Evolutionary conservation across 208 protist genomes (phyloP).

Genomic region (Trypanosoma avium): DNA sequence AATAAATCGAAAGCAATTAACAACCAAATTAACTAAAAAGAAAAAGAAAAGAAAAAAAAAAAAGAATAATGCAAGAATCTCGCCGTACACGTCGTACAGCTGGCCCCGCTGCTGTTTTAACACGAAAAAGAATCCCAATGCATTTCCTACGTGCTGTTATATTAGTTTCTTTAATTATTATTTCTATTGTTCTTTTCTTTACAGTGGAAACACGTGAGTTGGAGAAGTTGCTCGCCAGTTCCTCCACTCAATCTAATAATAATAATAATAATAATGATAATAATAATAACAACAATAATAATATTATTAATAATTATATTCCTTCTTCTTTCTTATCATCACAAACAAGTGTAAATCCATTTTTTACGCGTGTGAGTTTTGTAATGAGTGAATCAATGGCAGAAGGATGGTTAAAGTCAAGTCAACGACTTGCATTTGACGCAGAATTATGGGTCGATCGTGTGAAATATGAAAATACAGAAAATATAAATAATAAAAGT

Average conservation of each 20-base stretch:
- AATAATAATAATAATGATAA: no score
- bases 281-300: no score
- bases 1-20: not conserved
- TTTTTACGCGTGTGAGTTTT: slow-evolving; percentile 22
- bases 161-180: no score
- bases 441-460: slow-evolving; percentile 14
- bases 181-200: no score
- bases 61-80: not conserved
- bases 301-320: no score
- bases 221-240: no score
- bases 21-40: not conserved
- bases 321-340: no score
- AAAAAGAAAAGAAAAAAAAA: not conserved
- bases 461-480: no score
- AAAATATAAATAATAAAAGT: no score
- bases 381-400: slow-evolving; percentile 16
- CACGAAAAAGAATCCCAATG: not conserved
- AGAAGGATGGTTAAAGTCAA: slow-evolving; percentile 15
- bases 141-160: not conserved
- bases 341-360: not conserved
- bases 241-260: no score
- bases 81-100: not conserved
- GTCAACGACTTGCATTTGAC: slow-evolving; percentile 6
- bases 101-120: not conserved
- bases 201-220: no score